Conservation (phyloP, 164 flowering plant species). For the Vitis rotundifolia region DNA sequence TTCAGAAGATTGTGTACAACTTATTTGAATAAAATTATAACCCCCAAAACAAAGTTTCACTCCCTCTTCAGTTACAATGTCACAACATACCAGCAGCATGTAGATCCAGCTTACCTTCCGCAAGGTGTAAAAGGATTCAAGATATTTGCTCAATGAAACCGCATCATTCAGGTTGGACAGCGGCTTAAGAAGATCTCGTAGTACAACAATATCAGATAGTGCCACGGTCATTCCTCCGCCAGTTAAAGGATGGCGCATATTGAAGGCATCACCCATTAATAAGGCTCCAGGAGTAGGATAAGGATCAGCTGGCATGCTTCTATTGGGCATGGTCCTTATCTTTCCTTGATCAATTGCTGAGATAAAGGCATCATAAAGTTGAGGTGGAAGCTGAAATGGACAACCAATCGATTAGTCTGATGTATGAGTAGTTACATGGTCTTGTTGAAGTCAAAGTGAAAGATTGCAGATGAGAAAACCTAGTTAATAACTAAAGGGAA, state of each 20-base stretch:
- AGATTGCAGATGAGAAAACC: neutral
- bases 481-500: neutral
- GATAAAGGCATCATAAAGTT: conserved; percentile 40
- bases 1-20: no score
- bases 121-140: conserved; percentile 55
- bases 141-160: conserved; percentile 32
- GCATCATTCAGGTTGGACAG: conserved; percentile 38
- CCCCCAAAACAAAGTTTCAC: no score
- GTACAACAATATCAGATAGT: conserved; percentile 48
- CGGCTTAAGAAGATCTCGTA: conserved; percentile 48
- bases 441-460: neutral
- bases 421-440: neutral
- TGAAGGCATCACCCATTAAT: conserved; percentile 59
- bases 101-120: conserved; percentile 38
- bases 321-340: conserved; percentile 51
- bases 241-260: conserved; percentile 58
- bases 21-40: no score
- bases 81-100: neutral
- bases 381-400: conserved; percentile 36
- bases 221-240: conserved; percentile 69
- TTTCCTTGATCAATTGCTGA: conserved; percentile 49
- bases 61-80: no score
- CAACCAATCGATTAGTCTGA: neutral
- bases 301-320: conserved; percentile 59
- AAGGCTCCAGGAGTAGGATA: conserved; percentile 54